Evolutionary conservation across 257 asterid species (phyloP).

Genomic region (Haberlea rhodopensis): DNA sequence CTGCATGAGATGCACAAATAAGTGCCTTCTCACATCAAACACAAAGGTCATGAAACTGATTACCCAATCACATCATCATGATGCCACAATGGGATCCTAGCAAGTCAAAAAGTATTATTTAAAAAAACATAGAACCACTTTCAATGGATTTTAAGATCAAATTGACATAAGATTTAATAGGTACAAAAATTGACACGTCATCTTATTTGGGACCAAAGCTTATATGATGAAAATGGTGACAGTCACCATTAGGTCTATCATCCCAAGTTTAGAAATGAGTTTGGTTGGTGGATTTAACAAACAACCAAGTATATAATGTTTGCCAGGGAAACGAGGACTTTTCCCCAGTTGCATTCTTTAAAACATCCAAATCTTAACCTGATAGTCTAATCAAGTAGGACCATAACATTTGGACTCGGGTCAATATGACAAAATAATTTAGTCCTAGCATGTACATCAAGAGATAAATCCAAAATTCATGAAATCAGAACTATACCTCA

Average conservation of each 20-base stretch:
- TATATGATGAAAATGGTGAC: background rate
- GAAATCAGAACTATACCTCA: constrained; percentile 48
- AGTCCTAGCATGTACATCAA: background rate
- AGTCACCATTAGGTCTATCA: background rate
- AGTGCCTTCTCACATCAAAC: too few relatives aligned
- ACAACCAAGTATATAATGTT: too few relatives aligned
- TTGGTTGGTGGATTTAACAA: background rate
- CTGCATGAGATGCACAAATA: too few relatives aligned
- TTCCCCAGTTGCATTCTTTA: background rate
- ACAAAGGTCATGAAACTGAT: too few relatives aligned
- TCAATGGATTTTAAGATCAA: too few relatives aligned
- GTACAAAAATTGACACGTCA: background rate
- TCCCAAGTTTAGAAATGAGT: background rate
- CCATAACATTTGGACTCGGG: background rate
- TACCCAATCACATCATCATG: too few relatives aligned
- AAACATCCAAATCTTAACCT: background rate
- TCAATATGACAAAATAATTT: too few relatives aligned
- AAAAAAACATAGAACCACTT: too few relatives aligned
- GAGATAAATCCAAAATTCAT: background rate
- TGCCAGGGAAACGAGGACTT: background rate
- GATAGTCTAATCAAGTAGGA: background rate
- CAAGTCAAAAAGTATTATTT: too few relatives aligned
- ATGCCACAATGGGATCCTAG: too few relatives aligned
- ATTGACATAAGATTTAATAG: background rate
- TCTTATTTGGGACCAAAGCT: background rate